Base-by-base conservation (phyloP, 176 grass and related monocot genomes). In the Triticum turgidum region DNA sequence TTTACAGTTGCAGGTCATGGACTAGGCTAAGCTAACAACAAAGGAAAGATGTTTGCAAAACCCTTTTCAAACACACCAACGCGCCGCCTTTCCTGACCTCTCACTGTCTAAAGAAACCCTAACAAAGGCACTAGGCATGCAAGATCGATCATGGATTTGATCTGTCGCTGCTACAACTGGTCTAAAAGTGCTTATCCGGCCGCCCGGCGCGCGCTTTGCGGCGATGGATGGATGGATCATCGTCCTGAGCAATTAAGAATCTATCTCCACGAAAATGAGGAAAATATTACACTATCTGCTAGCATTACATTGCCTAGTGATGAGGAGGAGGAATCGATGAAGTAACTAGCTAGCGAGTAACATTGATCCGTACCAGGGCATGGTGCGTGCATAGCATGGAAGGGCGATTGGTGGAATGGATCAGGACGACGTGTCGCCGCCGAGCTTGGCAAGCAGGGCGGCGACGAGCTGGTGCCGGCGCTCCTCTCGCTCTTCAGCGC, bases 401-500 rank as follows among this genome's bases (percentile, higher is more conserved):
- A 25, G 25, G 25, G 25, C 25, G 17, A 8, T 5, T 20, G 11
- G 12, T 37, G 17, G 27, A 6, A 9, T 30, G 70, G 22, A 49
- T 88, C 37, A 91, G 34, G 75, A 70, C 3, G 75, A 79, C 1
- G 70, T 34, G 78, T 80, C 85, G 35, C 92, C 87, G 14, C 87
- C 77, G 59, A 99, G 89, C 85, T 94, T 99, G 52, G 88, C 66
- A 42, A 99, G 89, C 34, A 99, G 83, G 0, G 87, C 87, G 38
- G 85, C 77, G 54, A 97, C 79, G 37, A 99, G 94, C 32, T 86
- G 83, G 76, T 99, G 89, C 0, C 92, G 90, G 2, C 94, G 76
- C 83, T 99, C 94, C 32, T 95, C 90, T 0, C 94, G 92, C 84
- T 86, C 93, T 83, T 99, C 97, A 17, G 88, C 92, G 44, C 94